These are phyloP conservation scores for Proliferodiscus dingleyae DNA, from an alignment of 2,329 filamentous ascomycete species.

Conservation along the genomic window DNA sequence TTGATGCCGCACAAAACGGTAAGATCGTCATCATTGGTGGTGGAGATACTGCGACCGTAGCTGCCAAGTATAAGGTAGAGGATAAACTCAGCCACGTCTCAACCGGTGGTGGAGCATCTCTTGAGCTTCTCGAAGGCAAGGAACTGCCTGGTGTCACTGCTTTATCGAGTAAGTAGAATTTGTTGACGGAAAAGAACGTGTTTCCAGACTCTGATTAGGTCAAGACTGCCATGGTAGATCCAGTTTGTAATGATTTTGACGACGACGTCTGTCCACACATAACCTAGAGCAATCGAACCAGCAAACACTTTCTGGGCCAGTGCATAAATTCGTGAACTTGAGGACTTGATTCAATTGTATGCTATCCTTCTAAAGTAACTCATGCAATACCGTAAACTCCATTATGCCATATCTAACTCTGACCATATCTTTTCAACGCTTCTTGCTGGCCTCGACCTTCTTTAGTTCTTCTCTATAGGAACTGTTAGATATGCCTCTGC, in stretches of 20 bases:
- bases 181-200: slow-evolving; percentile 12
- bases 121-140: slow-evolving; percentile 98
- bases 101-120: slow-evolving; percentile 88
- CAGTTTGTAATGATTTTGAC: slow-evolving; percentile 25
- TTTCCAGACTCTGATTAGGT: slow-evolving; percentile 26
- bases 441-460: slow-evolving; percentile 79
- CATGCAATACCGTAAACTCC: slow-evolving; percentile 24
- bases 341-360: too few species aligned
- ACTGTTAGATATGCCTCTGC: not conserved
- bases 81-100: slow-evolving; percentile 97
- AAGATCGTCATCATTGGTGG: slow-evolving; percentile 98
- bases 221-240: slow-evolving; percentile 26
- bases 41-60: slow-evolving; percentile 96
- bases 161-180: slow-evolving; percentile 69
- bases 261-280: slow-evolving; percentile 19
- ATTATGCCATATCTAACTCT: slow-evolving; percentile 21
- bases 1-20: slow-evolving; percentile 72
- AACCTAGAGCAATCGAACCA: slow-evolving; percentile 16
- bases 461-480: slow-evolving; percentile 75
- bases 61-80: slow-evolving; percentile 94
- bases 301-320: too few species aligned
- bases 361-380: slow-evolving; percentile 24
- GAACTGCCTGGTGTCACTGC: slow-evolving; percentile 89
- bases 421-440: slow-evolving; percentile 42
- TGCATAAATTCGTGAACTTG: too few species aligned